A percentile compares a stretch with the other conserved stretches of the same genome.
Evolutionary conservation across 495 filamentous ascomycete genomes (phyloP).

Genomic region (Neurospora intermedia): DNA sequence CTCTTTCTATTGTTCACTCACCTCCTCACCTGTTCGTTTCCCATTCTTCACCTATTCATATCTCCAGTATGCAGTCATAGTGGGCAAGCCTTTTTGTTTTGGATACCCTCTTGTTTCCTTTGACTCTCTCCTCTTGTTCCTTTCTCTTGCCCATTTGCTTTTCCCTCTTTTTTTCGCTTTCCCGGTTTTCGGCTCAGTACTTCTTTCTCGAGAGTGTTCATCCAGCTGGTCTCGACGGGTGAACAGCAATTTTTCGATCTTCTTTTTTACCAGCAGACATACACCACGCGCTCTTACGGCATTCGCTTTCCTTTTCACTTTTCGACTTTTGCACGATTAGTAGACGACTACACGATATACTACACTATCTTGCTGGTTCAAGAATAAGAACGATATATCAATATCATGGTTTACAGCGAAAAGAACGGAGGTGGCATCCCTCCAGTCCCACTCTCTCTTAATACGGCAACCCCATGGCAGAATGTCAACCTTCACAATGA

Average conservation of each 20-base stretch:
- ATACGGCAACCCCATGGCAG: constrained; percentile 14
- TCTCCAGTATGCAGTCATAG: constrained; percentile 11
- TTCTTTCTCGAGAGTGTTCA: neutral
- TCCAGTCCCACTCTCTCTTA: constrained; percentile 14
- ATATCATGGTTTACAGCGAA: constrained; percentile 16
- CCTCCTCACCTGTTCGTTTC: neutral
- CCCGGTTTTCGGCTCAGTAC: constrained; percentile 4
- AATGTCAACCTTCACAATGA: constrained; percentile 10
- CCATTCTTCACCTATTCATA: constrained; percentile 5
- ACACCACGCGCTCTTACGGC: neutral
- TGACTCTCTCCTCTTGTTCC: neutral
- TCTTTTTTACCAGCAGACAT: neutral
- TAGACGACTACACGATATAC: neutral
- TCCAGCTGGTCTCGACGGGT: constrained; percentile 14
- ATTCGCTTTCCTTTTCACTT: neutral
- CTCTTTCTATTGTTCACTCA: constrained; percentile 13
- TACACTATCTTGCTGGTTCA: constrained; percentile 5
- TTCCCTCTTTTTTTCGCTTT: constrained; percentile 3
- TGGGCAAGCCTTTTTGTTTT: constrained; percentile 4
- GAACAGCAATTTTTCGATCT: neutral
- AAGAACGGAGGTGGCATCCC: constrained; percentile 14
- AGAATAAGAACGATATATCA: neutral
- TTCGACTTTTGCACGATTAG: neutral
- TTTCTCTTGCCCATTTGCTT: constrained; percentile 1
- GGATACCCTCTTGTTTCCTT: neutral